These are phyloP conservation scores for Lichtheimia ornata DNA, from an alignment of 371 early-diverging fungal species.

Conservation along the genomic window DNA sequence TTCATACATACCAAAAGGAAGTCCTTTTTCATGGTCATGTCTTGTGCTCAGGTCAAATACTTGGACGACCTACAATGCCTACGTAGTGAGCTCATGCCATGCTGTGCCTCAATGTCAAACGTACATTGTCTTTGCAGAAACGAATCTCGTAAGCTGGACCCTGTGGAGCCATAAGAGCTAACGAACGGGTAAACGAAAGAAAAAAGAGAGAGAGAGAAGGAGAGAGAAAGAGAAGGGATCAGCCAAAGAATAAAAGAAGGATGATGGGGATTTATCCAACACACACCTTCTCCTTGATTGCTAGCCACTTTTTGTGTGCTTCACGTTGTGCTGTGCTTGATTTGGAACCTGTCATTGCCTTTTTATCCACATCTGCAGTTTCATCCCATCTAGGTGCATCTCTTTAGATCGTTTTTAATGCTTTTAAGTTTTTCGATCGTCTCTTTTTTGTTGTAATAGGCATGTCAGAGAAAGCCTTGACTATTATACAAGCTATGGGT, in stretches of 20 bases:
- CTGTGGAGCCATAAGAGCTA: neutral
- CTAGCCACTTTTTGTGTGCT: too few relatives aligned
- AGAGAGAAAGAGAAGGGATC: neutral
- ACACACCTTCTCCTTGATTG: too few relatives aligned
- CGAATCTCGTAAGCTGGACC: constrained; percentile 43
- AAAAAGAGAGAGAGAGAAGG: neutral
- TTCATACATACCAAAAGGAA: constrained; percentile 25
- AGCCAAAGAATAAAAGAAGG: neutral
- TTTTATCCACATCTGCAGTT: too few relatives aligned
- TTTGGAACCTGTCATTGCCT: too few relatives aligned
- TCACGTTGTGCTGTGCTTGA: too few relatives aligned
- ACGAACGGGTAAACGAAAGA: neutral
- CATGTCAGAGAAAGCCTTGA: too few relatives aligned
- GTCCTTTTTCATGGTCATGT: constrained; percentile 5
- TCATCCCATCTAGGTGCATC: too few relatives aligned
- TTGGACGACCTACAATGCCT: constrained; percentile 31
- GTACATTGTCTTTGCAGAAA: constrained; percentile 39
- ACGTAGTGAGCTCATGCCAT: neutral
- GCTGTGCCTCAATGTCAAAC: neutral
- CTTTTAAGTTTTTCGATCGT: too few relatives aligned
- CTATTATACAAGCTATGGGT: too few relatives aligned
- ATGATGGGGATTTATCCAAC: neutral
- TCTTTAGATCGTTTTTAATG: too few relatives aligned
- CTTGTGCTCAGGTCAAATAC: constrained; percentile 33
- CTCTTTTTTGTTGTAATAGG: too few relatives aligned